Conservation (phyloP, 2,329 filamentous ascomycete species). For the Plenodomus tracheiphilus region DNA sequence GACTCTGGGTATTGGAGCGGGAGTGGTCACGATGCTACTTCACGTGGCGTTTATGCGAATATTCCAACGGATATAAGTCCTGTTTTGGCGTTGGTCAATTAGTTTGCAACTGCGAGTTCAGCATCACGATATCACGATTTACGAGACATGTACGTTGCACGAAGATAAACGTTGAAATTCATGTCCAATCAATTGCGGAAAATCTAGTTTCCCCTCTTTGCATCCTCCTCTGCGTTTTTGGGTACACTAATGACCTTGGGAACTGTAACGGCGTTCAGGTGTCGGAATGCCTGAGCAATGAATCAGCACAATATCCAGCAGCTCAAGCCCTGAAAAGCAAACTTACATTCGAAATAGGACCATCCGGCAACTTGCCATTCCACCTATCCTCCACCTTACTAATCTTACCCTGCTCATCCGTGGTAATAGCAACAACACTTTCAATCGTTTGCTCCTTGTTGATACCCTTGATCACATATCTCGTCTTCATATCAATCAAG, state of each 20-base stretch:
- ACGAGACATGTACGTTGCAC: conserved; percentile 19
- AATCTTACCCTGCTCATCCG: conserved; percentile 51
- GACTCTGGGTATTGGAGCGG: conserved; percentile 20
- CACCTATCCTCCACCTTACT: conserved; percentile 59
- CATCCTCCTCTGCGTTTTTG: conserved; percentile 58
- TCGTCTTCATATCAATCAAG: conserved; percentile 56
- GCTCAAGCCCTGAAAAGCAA: not conserved
- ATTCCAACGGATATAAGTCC: conserved; percentile 22
- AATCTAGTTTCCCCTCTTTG: conserved; percentile 47
- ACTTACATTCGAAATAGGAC: conserved; percentile 56
- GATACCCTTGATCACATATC: conserved; percentile 59
- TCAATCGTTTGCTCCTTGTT: conserved; percentile 55
- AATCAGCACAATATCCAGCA: conserved; percentile 30
- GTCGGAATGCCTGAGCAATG: conserved; percentile 52
- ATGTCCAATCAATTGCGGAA: conserved; percentile 4
- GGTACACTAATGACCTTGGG: conserved; percentile 57
- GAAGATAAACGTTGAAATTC: conserved; percentile 9
- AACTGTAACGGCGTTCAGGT: conserved; percentile 56
- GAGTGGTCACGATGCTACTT: conserved; percentile 18
- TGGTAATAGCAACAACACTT: conserved; percentile 54
- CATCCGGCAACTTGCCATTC: conserved; percentile 57
- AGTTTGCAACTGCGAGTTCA: conserved; percentile 1
- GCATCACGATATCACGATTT: conserved; percentile 27
- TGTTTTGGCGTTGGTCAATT: not conserved
- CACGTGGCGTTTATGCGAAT: conserved; percentile 34